phyloP scores from a whole-genome alignment of 768 basidiomycete genomes.

The Artomyces pyxidatus region DNA sequence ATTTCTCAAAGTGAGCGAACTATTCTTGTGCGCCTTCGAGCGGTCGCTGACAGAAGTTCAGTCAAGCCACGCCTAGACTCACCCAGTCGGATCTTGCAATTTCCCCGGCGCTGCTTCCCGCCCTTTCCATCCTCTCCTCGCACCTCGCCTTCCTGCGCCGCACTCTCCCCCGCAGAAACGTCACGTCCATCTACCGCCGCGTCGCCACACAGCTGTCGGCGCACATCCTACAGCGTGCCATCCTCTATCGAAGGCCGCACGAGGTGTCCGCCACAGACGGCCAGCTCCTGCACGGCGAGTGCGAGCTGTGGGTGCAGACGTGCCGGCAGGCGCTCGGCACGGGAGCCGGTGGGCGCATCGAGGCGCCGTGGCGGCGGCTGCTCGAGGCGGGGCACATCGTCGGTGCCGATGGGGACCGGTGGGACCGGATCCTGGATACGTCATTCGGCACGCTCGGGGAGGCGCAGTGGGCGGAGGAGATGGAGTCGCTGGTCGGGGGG shows the following conservation, averaged over 20 bases:
- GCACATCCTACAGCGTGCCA: slow-evolving; percentile 76
- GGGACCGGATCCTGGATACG: slow-evolving; percentile 36
- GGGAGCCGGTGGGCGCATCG: slow-evolving; percentile 42
- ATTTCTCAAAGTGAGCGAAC: slow-evolving; percentile 42
- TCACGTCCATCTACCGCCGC: slow-evolving; percentile 65
- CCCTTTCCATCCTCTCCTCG: slow-evolving; percentile 74
- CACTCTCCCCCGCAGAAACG: slow-evolving; percentile 49
- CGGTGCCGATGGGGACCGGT: slow-evolving; percentile 46
- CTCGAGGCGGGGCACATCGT: slow-evolving; percentile 64
- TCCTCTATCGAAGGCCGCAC: slow-evolving; percentile 66
- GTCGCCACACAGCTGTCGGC: slow-evolving; percentile 63
- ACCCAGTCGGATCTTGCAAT: slow-evolving; percentile 37
- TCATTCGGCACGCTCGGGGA: slow-evolving; percentile 37
- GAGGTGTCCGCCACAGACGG: slow-evolving; percentile 54
- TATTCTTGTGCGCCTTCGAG: too few species aligned
- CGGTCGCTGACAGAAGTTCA: too few species aligned
- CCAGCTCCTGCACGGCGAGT: slow-evolving; percentile 56
- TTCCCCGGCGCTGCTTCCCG: slow-evolving; percentile 63
- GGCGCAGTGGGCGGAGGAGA: slow-evolving; percentile 46
- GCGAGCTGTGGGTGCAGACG: slow-evolving; percentile 78
- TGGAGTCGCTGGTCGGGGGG: slow-evolving; percentile 47
- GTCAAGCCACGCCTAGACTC: slow-evolving; percentile 21
- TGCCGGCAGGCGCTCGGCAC: slow-evolving; percentile 52
- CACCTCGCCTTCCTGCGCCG: slow-evolving; percentile 62
- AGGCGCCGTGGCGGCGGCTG: slow-evolving; percentile 71